A percentile compares a stretch with the other conserved stretches of the same genome.
phyloP scores from a whole-genome alignment of 768 basidiomycete genomes.

The Xerocomellus chrysenteron region DNA sequence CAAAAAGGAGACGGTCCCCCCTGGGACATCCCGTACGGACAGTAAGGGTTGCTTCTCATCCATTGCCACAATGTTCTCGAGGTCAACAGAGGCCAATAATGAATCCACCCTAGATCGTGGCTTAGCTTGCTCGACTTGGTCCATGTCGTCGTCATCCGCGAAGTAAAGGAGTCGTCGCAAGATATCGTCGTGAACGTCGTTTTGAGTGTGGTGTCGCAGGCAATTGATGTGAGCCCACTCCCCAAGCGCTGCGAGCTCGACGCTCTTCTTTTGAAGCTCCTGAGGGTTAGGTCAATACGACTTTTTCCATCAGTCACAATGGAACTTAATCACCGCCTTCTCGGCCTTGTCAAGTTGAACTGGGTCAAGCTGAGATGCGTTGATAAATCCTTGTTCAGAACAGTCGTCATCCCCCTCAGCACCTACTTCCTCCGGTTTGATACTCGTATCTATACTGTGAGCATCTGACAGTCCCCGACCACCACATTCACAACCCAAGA shows the following conservation, averaged over 20 bases:
- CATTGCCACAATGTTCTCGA: constrained; percentile 43
- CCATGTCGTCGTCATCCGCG: constrained; percentile 13
- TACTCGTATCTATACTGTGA: background rate
- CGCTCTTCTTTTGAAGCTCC: constrained; percentile 69
- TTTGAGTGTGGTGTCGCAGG: constrained; percentile 42
- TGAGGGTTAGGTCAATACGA: constrained; percentile 25
- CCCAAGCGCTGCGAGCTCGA: constrained; percentile 65
- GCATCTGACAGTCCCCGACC: constrained; percentile 10
- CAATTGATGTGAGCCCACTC: constrained; percentile 89
- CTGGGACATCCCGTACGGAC: constrained; percentile 49
- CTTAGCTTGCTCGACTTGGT: constrained; percentile 6
- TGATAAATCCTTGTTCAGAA: constrained; percentile 52
- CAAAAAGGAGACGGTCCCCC: constrained; percentile 72
- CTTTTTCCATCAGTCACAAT: background rate
- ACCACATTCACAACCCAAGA: constrained; percentile 78
- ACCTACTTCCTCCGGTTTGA: constrained; percentile 27
- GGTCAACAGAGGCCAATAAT: constrained; percentile 45
- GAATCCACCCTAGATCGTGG: constrained; percentile 30
- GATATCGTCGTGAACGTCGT: constrained; percentile 63
- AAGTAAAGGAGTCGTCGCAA: constrained; percentile 48
- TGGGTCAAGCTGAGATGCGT: constrained; percentile 60
- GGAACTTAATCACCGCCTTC: constrained; percentile 44
- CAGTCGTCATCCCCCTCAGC: constrained; percentile 30
- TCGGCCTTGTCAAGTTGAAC: constrained; percentile 47
- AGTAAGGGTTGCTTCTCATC: constrained; percentile 34